These are phyloP conservation scores for Tubosaeta sp. DNA, from an alignment of 768 basidiomycete species.

Conservation along the genomic window DNA sequence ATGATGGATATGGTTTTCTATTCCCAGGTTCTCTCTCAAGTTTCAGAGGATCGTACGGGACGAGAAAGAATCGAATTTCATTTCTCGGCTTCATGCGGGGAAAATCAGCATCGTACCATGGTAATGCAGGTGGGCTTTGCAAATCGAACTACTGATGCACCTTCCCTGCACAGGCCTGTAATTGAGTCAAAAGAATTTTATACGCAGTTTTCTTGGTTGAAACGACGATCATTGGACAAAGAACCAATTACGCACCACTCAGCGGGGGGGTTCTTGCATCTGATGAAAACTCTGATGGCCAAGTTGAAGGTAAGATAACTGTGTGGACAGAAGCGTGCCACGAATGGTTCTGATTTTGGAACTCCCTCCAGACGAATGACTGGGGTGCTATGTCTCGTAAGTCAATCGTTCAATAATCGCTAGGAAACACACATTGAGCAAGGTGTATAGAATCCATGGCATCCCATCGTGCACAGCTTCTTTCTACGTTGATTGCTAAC, in stretches of 20 bases:
- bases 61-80: constrained; percentile 60
- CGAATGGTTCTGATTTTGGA: background rate
- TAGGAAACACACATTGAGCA: background rate
- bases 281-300: constrained; percentile 64
- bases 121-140: constrained; percentile 17
- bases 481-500: constrained; percentile 39
- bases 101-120: constrained; percentile 56
- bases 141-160: background rate
- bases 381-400: constrained; percentile 64
- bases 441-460: constrained; percentile 40
- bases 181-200: constrained; percentile 62
- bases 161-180: constrained; percentile 37
- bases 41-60: constrained; percentile 57
- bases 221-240: constrained; percentile 41
- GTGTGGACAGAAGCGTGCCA: background rate
- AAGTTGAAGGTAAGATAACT: constrained; percentile 50
- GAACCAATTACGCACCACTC: constrained; percentile 45
- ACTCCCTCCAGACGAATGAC: constrained; percentile 46
- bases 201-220: constrained; percentile 45
- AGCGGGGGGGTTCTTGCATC: constrained; percentile 51
- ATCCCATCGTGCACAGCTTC: constrained; percentile 42
- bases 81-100: constrained; percentile 54
- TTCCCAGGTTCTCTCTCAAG: constrained; percentile 50
- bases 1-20: constrained; percentile 12
- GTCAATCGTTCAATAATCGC: constrained; percentile 9